Evolutionary conservation across 202 grass and related monocot species (phyloP).

Genomic region (Eragrostis tef): DNA sequence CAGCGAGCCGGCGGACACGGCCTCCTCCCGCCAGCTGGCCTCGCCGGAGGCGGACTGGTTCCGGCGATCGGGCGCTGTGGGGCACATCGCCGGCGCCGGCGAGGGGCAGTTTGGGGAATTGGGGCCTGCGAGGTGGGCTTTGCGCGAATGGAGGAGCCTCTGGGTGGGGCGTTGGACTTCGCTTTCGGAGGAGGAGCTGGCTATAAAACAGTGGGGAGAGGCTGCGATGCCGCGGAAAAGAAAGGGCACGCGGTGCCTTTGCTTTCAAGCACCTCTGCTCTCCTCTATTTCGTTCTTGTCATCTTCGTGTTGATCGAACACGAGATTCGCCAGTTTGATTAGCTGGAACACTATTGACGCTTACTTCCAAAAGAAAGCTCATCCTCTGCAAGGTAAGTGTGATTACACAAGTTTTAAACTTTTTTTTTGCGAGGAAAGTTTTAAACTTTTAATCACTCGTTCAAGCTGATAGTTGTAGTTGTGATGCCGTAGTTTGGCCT

Average conservation of each 20-base stretch:
- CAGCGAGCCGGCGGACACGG: conserved; percentile 63
- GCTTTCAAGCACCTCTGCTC: not conserved
- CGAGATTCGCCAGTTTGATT: not conserved
- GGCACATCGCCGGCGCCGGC: conserved; percentile 52
- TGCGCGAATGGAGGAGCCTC: conserved; percentile 40
- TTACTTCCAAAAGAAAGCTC: too few species aligned
- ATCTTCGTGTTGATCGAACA: not conserved
- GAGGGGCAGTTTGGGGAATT: conserved; percentile 18
- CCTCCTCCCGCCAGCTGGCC: conserved; percentile 63
- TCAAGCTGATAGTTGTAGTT: not conserved
- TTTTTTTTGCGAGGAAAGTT: too few species aligned
- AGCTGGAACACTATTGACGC: not conserved
- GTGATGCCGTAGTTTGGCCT: not conserved
- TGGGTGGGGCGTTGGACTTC: conserved; percentile 41
- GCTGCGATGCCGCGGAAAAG: conserved; percentile 4
- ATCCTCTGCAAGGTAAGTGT: too few species aligned
- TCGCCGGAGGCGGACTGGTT: conserved; percentile 10
- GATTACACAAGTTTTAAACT: too few species aligned
- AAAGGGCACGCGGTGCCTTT: conserved; percentile 1
- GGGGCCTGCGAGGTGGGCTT: conserved; percentile 17
- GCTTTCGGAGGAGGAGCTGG: conserved; percentile 45
- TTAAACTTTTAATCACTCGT: too few species aligned
- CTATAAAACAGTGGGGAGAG: conserved; percentile 61
- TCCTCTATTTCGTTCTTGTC: not conserved
- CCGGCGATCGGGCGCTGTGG: conserved; percentile 37